phyloP scores from a whole-genome alignment of 2,329 filamentous ascomycete genomes.

The Phialophora macrospora region DNA sequence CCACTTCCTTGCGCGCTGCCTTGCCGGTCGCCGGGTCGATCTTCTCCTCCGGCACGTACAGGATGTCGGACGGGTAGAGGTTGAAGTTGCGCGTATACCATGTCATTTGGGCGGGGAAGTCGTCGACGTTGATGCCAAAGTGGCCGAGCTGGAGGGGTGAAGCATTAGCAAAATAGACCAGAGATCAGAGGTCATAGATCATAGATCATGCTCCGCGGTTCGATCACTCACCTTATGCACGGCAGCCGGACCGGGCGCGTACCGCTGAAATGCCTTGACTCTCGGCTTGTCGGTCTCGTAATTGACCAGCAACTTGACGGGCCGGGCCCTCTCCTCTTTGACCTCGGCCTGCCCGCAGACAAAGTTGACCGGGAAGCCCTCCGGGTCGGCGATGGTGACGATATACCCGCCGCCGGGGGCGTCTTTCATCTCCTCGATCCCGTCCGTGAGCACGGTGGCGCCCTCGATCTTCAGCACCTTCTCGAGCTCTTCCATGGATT shows the following conservation, averaged over 20 bases:
- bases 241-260: slow-evolving; percentile 55
- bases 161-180: background rate
- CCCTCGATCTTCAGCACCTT: slow-evolving; percentile 40
- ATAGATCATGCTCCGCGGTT: background rate
- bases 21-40: slow-evolving; percentile 28
- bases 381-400: slow-evolving; percentile 39
- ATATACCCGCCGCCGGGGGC: slow-evolving; percentile 40
- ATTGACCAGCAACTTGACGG: slow-evolving; percentile 45
- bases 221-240: slow-evolving; percentile 49
- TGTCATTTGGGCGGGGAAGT: slow-evolving; percentile 46
- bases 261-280: slow-evolving; percentile 48
- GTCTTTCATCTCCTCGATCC: slow-evolving; percentile 37
- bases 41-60: slow-evolving; percentile 43
- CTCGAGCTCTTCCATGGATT: slow-evolving; percentile 50
- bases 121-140: slow-evolving; percentile 50
- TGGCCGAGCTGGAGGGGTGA: slow-evolving; percentile 48
- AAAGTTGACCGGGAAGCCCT: slow-evolving; percentile 41
- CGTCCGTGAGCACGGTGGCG: slow-evolving; percentile 31
- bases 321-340: slow-evolving; percentile 32
- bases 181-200: background rate
- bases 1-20: slow-evolving; percentile 41
- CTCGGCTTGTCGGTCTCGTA: slow-evolving; percentile 47
- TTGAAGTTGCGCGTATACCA: slow-evolving; percentile 57
- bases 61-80: slow-evolving; percentile 53
- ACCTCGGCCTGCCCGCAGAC: slow-evolving; percentile 37